Evolutionary conservation across 495 filamentous ascomycete genomes (phyloP), one percentile per base, ranked within the genome.

Genomic region (Aspergillus diversus): DNA sequence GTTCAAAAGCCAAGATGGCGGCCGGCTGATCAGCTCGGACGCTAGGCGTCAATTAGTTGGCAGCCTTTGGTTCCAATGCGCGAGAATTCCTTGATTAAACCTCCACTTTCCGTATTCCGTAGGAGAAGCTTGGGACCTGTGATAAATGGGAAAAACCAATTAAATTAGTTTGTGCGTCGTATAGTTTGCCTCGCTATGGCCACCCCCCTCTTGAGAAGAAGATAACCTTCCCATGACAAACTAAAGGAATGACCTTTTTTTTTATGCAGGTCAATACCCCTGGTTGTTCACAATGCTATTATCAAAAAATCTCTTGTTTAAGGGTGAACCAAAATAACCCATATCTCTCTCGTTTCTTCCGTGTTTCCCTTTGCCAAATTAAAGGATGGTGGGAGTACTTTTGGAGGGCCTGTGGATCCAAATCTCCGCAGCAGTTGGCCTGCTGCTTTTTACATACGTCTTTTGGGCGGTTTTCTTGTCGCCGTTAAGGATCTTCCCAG

Each of bases 401-500:
- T 48, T 35, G 13, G 49, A 21, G 7, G 33, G 50, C 27, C 16
- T 61, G 37, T 47, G 59, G 59, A 35, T 55, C 34, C 59, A 55
- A 34, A 39, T 61, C 37, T 37, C 51, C 51, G 35, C 39, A 42
- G 59, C 27, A n/a, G 27, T 61, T 13, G 51, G 35, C 7, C 21
- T 46, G 13, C 59, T 61, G 11, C 37, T 55, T 15, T 48, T 54
- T 12, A 55, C 50, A 8, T 54, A 61, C 21, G 66, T 70, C 32
- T 51, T 69, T n/a, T 70, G 66, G 64, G 69, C 65, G 33, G 63
- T 70, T 43, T 34, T 68, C 33, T 64, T 57, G 3, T 71, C 73
- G 13, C 63, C 71, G 4, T 33, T 75, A 17, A 72, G 62, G 51
- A 62, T 62, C n/a, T 72, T 71, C 33, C 70, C 70, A 5, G 73